These are phyloP conservation scores for Colletotrichum costaricense DNA, from an alignment of 2,329 filamentous ascomycete genomes.

Conservation along the genomic window DNA sequence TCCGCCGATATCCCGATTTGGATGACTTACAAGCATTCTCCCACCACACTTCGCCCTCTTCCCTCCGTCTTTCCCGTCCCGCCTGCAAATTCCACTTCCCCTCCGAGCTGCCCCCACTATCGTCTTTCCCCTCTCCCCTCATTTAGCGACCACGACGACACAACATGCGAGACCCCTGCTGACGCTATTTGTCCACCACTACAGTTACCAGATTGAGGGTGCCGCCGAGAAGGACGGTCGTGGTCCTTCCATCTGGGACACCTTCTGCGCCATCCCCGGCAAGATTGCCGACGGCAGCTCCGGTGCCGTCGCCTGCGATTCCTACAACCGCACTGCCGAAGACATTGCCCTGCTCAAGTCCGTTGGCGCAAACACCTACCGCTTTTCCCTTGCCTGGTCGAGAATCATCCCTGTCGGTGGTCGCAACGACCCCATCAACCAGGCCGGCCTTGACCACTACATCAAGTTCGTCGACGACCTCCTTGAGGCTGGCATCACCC, in stretches of 20 bases:
- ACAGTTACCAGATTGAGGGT: slow-evolving; percentile 90
- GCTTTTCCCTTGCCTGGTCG: slow-evolving; percentile 88
- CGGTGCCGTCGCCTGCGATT: slow-evolving; percentile 85
- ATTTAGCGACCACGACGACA: slow-evolving; percentile 17
- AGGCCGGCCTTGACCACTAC: slow-evolving; percentile 82
- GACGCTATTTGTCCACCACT: slow-evolving; percentile 11
- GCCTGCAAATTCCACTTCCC: slow-evolving; percentile 2
- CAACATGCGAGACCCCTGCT: slow-evolving; percentile 23
- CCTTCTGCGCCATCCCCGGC: slow-evolving; percentile 82
- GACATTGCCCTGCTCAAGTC: slow-evolving; percentile 83
- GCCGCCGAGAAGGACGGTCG: slow-evolving; percentile 80
- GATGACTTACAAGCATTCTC: slow-evolving; percentile 23
- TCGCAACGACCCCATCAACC: slow-evolving; percentile 83
- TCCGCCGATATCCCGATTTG: slow-evolving; percentile 26
- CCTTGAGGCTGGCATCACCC: slow-evolving; percentile 79
- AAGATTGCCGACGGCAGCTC: slow-evolving; percentile 85
- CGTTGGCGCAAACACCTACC: slow-evolving; percentile 79
- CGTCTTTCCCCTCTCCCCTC: background rate
- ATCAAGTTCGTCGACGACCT: slow-evolving; percentile 83
- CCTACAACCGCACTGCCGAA: slow-evolving; percentile 81
- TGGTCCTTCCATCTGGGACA: slow-evolving; percentile 88
- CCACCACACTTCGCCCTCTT: slow-evolving; percentile 8
- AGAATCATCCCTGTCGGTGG: slow-evolving; percentile 89
- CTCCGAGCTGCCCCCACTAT: background rate
- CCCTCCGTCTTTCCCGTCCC: slow-evolving; percentile 28